Base-by-base conservation (phyloP, 2,329 filamentous ascomycete species). In the Fusarium setosum region DNA sequence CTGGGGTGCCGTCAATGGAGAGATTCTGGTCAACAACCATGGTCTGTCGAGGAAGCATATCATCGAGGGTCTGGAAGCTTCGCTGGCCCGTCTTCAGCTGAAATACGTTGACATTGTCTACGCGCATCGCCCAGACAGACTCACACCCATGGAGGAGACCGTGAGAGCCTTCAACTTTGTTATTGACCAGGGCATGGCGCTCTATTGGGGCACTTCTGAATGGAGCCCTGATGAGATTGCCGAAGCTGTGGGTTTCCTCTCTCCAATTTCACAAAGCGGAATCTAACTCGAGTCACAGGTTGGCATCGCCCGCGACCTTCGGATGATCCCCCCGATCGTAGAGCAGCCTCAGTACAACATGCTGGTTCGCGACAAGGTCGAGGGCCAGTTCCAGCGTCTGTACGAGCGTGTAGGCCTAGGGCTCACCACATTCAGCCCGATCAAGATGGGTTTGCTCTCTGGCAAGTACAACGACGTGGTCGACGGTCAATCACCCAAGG, bases 341-440 rank as follows among this genome's bases (percentile, higher is more conserved):
- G 90, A 92, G 74, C 90, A 92, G 77, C 89, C 89, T 1, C 81
- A 86, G 64, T 92, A 92, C 79, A 91, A 90, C 77, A 82, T 91
- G 69, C 79, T 91, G 3, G 77, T 78, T 23, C 84, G 90, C 26
- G 80, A 86, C 63, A 86, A 86, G 70, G 88, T 91, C 15, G 89
- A 91, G 75, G 81, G 81, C 52, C 87, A 91, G 69, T 91, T 84
- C 76, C 81, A 84, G 61, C 85, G 85, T 29, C 77, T 91, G 17
- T 91, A 89, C 74, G 78, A 84, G 42, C 81, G 87, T 41, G 80
- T 82, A 56, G 86, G 87, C 1, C 78, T 88, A 1, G 89, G 88
- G 2, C 76, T 90, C 45, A 91, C 89, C 3, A 85, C 84, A 32
- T 91, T 85, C 75, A 85, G 81, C n/a, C 88, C 88, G 3, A 79